These are phyloP conservation scores for Erodium chrysanthum DNA, from an alignment of 441 rosid species.

Conservation along the genomic window DNA sequence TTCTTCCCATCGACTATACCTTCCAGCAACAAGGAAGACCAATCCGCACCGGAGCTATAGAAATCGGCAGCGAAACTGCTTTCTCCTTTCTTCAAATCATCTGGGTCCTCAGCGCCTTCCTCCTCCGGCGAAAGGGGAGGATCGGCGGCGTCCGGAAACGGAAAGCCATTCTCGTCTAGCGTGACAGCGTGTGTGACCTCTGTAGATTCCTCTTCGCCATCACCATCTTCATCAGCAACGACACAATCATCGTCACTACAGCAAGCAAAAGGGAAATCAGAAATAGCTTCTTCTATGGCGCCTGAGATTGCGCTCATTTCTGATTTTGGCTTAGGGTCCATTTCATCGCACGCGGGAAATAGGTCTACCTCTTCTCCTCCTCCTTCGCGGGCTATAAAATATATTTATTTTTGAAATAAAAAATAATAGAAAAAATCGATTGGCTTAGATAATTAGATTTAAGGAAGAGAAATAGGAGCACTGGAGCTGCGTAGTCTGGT, in stretches of 20 bases:
- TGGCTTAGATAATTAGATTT: neutral
- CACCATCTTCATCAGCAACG: neutral
- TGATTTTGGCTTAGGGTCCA: neutral
- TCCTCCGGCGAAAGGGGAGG: slow-evolving; percentile 1
- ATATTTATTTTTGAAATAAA: too few relatives aligned
- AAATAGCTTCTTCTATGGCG: neutral
- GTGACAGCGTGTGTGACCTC: neutral
- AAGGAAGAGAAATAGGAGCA: neutral
- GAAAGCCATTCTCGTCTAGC: slow-evolving; percentile 29
- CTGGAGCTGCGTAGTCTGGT: neutral
- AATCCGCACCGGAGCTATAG: slow-evolving; percentile 50
- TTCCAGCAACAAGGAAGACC: slow-evolving; percentile 36
- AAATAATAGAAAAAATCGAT: neutral
- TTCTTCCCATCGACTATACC: neutral
- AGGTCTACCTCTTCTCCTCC: neutral
- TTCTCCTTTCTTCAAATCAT: slow-evolving; percentile 22
- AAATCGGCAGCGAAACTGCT: slow-evolving; percentile 56
- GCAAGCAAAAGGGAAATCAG: neutral
- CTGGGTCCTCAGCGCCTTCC: neutral
- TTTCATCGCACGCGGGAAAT: slow-evolving; percentile 1
- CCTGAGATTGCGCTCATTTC: slow-evolving; percentile 3
- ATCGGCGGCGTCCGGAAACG: slow-evolving; percentile 12
- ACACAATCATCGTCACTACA: neutral
- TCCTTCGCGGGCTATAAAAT: neutral
- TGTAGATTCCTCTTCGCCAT: neutral